Conservation (phyloP, 306 rosid genomes). For the Rubus parviflorus region DNA sequence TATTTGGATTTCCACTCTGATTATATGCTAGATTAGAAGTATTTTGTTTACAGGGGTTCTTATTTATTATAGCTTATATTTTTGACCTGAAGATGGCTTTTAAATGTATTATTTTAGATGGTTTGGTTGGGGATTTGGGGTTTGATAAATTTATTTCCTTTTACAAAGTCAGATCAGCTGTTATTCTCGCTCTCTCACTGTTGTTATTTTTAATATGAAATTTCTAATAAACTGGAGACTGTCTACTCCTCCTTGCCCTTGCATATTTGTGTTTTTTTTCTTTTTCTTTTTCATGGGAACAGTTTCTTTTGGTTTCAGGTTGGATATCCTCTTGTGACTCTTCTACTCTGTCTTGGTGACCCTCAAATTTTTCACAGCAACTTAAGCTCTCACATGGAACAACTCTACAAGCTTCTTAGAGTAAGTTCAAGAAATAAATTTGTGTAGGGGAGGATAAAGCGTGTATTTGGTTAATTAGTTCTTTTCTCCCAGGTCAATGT, state of each 20-base stretch:
- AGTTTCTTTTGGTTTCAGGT: conserved; percentile 49
- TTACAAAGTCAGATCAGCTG: not conserved
- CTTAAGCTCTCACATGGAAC: conserved; percentile 97
- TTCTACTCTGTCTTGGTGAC: conserved; percentile 98
- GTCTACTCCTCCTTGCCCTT: not conserved
- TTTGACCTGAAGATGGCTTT: conserved; percentile 1
- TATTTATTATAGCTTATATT: too few species aligned
- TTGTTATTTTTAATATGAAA: not conserved
- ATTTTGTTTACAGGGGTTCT: not conserved
- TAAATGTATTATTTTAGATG: not conserved
- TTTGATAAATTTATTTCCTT: not conserved
- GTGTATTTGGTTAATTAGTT: conserved; percentile 2
- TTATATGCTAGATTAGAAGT: not conserved
- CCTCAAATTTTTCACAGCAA: conserved; percentile 77
- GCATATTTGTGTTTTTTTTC: not conserved
- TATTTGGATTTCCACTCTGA: not conserved
- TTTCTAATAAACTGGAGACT: not conserved
- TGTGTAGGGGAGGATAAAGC: not conserved
- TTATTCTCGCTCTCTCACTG: not conserved
- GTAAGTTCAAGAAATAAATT: conserved; percentile 45
- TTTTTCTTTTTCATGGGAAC: not conserved
- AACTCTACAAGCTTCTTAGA: conserved; percentile 92
- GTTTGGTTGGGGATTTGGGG: not conserved
- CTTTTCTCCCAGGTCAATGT: conserved; percentile 10
- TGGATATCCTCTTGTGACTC: conserved; percentile 95